phyloP scores from a whole-genome alignment of 768 basidiomycete species.

The Termitomyces sp. region DNA sequence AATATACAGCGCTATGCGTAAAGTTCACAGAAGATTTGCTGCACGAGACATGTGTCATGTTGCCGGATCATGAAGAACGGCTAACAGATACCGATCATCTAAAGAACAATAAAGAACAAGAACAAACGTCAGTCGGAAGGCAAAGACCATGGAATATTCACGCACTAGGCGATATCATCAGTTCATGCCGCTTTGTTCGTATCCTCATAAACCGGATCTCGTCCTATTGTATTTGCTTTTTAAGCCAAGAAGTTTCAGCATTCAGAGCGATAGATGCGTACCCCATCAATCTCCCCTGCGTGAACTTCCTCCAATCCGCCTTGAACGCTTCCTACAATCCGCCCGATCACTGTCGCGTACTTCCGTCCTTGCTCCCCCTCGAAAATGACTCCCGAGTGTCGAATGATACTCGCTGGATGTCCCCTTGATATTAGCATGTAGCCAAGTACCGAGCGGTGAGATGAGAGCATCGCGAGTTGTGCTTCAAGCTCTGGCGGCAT shows the following conservation, averaged over 20 bases:
- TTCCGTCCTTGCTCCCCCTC: constrained; percentile 79
- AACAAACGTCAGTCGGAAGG: neutral
- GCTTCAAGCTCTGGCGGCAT: constrained; percentile 79
- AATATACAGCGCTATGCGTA: neutral
- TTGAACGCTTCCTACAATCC: constrained; percentile 77
- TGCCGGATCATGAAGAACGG: constrained; percentile 77
- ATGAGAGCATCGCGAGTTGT: constrained; percentile 68
- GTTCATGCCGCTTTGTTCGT: constrained; percentile 85
- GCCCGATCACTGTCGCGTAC: constrained; percentile 66
- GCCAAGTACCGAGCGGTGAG: constrained; percentile 82
- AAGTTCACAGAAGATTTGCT: neutral
- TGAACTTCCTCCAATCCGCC: constrained; percentile 75
- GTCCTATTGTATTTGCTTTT: constrained; percentile 44
- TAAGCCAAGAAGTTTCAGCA: neutral
- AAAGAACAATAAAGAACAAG: neutral
- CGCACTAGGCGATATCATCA: constrained; percentile 92
- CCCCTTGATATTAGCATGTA: constrained; percentile 80
- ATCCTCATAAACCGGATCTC: constrained; percentile 86
- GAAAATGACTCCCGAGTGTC: constrained; percentile 80
- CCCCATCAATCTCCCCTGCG: constrained; percentile 27
- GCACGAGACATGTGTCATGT: constrained; percentile 20
- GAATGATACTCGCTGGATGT: constrained; percentile 71
- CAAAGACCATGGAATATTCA: neutral
- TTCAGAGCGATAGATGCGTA: constrained; percentile 6
- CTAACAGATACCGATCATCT: constrained; percentile 81